Evolutionary conservation across 2,329 filamentous ascomycete genomes (phyloP).

Genomic region (Colletotrichum nymphaeae): DNA sequence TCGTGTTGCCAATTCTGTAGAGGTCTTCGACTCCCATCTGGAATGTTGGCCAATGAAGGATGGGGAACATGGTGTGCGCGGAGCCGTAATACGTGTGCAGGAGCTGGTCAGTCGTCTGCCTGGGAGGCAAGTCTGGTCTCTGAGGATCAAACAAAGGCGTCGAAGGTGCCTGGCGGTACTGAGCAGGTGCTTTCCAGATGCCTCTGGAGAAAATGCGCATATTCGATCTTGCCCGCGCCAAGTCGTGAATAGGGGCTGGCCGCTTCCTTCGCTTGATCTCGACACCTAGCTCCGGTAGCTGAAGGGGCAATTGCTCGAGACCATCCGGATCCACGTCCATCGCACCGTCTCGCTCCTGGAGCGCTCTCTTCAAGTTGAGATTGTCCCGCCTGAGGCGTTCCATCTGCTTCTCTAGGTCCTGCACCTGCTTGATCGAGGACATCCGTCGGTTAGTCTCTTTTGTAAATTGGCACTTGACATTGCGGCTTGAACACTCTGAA

Average conservation of each 20-base stretch:
- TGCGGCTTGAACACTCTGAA: constrained; percentile 95
- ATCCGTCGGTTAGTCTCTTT: constrained; percentile 98
- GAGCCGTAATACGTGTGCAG: constrained; percentile 81
- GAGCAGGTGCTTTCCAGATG: constrained; percentile 81
- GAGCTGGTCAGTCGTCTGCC: constrained; percentile 76
- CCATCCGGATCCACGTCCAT: constrained; percentile 61
- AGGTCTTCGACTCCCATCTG: constrained; percentile 79
- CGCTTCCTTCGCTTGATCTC: constrained; percentile 73
- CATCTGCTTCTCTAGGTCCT: constrained; percentile 95
- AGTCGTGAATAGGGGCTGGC: constrained; percentile 72
- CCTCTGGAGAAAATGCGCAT: constrained; percentile 80
- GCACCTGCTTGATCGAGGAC: constrained; percentile 99
- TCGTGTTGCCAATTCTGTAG: constrained; percentile 73
- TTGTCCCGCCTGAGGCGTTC: constrained; percentile 85
- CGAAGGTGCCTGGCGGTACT: constrained; percentile 67
- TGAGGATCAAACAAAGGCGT: constrained; percentile 60
- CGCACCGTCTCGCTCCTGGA: constrained; percentile 62
- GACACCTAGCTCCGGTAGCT: constrained; percentile 73
- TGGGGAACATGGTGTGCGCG: constrained; percentile 83
- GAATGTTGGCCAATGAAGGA: constrained; percentile 90
- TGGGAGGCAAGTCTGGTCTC: constrained; percentile 76
- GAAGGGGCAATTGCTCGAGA: constrained; percentile 62
- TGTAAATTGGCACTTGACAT: constrained; percentile 98
- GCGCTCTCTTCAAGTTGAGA: constrained; percentile 74
- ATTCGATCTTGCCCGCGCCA: constrained; percentile 78